Conservation (phyloP, 208 protist species). For the Wallacemonas sp. region DNA sequence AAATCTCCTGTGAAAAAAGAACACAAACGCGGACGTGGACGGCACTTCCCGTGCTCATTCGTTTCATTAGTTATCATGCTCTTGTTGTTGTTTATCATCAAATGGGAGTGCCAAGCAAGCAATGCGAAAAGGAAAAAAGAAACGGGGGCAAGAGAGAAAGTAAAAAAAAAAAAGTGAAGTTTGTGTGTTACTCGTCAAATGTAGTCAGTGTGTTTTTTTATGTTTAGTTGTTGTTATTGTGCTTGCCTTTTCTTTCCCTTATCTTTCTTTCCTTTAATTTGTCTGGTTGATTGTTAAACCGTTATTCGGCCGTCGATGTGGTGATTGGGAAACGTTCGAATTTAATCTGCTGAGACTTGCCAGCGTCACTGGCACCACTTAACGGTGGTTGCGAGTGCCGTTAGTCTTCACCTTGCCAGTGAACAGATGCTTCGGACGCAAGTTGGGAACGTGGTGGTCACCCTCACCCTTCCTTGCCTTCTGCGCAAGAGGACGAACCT, state of each 20-base stretch:
- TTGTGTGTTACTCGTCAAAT: conserved; percentile 15
- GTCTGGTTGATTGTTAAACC: not conserved
- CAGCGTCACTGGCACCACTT: conserved; percentile 22
- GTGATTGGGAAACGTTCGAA: not conserved
- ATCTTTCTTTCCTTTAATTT: conserved; percentile 10
- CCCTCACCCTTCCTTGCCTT: conserved; percentile 93
- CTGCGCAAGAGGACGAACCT: conserved; percentile 61
- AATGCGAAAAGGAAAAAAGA: conserved; percentile 6
- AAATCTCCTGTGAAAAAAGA: too few relatives aligned
- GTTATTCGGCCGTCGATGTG: not conserved
- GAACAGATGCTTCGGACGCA: conserved; percentile 98
- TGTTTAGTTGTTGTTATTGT: conserved; percentile 9
- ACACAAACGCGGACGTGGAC: not conserved
- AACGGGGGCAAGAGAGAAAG: conserved; percentile 14
- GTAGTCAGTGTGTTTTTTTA: not conserved
- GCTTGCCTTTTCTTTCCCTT: not conserved
- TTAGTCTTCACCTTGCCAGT: conserved; percentile 97
- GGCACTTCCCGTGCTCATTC: not conserved
- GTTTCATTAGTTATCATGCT: not conserved
- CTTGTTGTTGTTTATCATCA: not conserved
- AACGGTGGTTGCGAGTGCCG: conserved; percentile 81
- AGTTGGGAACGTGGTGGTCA: conserved; percentile 93
- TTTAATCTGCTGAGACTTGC: conserved; percentile 3
- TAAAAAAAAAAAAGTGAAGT: conserved; percentile 23
- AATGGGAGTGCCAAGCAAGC: not conserved